Evolutionary conservation across 139 green algal species (phyloP).

Genomic region (Microglena sp.): DNA sequence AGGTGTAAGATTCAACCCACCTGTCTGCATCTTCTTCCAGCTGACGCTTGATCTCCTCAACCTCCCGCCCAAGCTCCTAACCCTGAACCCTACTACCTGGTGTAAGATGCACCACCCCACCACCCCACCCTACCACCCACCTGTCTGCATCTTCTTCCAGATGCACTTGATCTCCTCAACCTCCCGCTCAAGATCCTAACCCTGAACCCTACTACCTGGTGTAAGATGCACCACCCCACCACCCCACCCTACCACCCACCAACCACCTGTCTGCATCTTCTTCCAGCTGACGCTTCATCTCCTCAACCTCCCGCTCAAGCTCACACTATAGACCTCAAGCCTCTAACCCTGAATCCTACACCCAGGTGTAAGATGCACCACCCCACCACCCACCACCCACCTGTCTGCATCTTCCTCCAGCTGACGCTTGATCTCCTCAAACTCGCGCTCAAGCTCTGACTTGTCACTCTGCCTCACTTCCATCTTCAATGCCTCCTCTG

Average conservation of each 20-base stretch:
- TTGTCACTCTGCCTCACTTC: constrained; percentile 46
- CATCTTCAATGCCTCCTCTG: constrained; percentile 44
- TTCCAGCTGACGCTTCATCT: constrained; percentile 79
- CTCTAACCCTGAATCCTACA: too few species aligned
- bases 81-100: too few species aligned
- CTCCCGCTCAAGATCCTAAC: constrained; percentile 49
- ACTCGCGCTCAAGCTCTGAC: constrained; percentile 49
- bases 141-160: constrained; percentile 82
- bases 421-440: constrained; percentile 74
- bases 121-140: too few species aligned
- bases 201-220: too few species aligned
- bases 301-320: constrained; percentile 53
- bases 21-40: constrained; percentile 82
- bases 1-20: too few species aligned
- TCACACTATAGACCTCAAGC: too few species aligned
- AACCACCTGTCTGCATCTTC: constrained; percentile 62
- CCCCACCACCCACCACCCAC: too few species aligned
- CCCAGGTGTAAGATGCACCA: too few species aligned
- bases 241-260: too few species aligned
- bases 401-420: constrained; percentile 82
- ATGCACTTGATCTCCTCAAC: constrained; percentile 75
- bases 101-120: too few species aligned
- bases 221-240: too few species aligned
- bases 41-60: constrained; percentile 74
- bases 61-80: constrained; percentile 48